Percentiles rank a stretch among this genome's conserved stretches.
phyloP scores from a whole-genome alignment of 2,329 filamentous ascomycete species.

The Exophiala dermatitidis region DNA sequence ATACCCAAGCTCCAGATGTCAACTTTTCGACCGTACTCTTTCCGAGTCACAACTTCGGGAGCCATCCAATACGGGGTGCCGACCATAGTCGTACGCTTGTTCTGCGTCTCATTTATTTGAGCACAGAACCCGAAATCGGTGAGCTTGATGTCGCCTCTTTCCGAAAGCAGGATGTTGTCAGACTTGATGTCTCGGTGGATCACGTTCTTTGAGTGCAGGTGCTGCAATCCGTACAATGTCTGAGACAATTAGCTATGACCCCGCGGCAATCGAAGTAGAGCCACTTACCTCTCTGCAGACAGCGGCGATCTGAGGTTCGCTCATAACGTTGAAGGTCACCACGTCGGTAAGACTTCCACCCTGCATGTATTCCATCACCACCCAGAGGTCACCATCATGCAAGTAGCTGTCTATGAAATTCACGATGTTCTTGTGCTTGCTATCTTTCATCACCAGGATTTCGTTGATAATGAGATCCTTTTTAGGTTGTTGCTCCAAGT shows the following conservation, averaged over 20 bases:
- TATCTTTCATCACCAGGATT: conserved; percentile 98
- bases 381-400: conserved; percentile 85
- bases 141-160: conserved; percentile 94
- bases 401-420: conserved; percentile 98
- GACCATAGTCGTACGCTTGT: conserved; percentile 98
- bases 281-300: conserved; percentile 74
- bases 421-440: conserved; percentile 95
- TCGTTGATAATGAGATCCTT: conserved; percentile 99
- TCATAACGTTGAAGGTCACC: conserved; percentile 99
- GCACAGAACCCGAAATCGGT: conserved; percentile 99
- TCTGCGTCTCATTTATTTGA: conserved; percentile 93
- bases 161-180: conserved; percentile 88
- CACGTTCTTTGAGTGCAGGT: conserved; percentile 93
- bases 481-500: conserved; percentile 94
- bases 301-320: conserved; percentile 90
- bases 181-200: conserved; percentile 99
- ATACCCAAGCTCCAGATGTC: conserved; percentile 98
- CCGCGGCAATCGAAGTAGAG: not conserved
- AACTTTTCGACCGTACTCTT: conserved; percentile 96
- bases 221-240: conserved; percentile 83
- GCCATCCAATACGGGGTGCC: conserved; percentile 99
- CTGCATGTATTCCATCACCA: conserved; percentile 99
- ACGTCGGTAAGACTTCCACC: conserved; percentile 96
- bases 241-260: conserved; percentile 30
- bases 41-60: conserved; percentile 91